Base-by-base conservation (phyloP, 2,329 filamentous ascomycete genomes). In the Xylaria arbuscula region DNA sequence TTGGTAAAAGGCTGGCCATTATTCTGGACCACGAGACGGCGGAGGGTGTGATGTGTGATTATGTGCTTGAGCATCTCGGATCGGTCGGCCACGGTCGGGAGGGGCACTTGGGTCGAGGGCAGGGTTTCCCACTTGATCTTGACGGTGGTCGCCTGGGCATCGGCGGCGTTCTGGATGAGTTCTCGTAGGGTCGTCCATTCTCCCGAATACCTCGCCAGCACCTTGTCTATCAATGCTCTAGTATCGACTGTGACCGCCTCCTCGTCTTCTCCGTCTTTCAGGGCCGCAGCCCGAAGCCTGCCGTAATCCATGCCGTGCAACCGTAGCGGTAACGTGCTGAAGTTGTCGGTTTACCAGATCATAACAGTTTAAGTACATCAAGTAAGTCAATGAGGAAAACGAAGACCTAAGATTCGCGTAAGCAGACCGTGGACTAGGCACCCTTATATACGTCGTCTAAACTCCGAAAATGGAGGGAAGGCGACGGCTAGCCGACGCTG, bases 161-260 rank as follows among this genome's bases (percentile, higher is more conserved):
- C 96, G 71, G 96, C 95, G n/a, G 96, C 96, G 79, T 99, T 99
- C 78, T 99, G 96, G 53, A 99, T 94, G 69, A 99, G 89, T 80
- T 99, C 96, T 84, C 96, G 89, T 19, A 99, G 83, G 9, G 88
- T 92, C 6, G 89, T 94, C 91, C 95, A 98, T 84, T 99, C 97
- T 75, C 96, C 95, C 2, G 94, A 97, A 79, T 99, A 99, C 77
- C 96, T 88, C 10, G 96, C 96, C 58, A 99, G 87, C 11, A 99
- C 95, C 81, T 99, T 99, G 83, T 98, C 97, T 78, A 99, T 99
- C 75, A 99, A 82, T 51, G 96, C 96, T 77, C 97, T 88, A 57
- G 96, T 99, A 78, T 99, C 97, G 77, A 99, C 96, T 0, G 96
- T 99, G 65, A 99, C 96, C 50, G 96, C 96, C 81, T 98, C 96